Conservation (phyloP, 2,329 filamentous ascomycete genomes). For the Pestalotiopsis sp. region DNA sequence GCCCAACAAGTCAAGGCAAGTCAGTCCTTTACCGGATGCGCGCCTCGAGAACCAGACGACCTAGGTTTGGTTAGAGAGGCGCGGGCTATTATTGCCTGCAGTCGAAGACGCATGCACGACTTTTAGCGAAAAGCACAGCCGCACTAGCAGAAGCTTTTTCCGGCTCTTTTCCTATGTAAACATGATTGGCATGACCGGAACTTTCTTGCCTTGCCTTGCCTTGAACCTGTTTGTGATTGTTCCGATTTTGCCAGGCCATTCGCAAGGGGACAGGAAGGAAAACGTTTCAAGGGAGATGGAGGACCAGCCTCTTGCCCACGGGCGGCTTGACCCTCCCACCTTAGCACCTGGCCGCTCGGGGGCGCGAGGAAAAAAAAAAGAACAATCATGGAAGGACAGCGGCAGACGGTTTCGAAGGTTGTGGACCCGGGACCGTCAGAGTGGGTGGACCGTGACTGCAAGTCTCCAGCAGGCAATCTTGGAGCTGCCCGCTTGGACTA, state of each 20-base stretch:
- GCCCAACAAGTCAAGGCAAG: background rate
- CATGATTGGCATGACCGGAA: background rate
- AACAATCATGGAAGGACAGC: background rate
- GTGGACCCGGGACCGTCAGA: constrained; percentile 3
- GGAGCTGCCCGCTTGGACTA: constrained; percentile 1
- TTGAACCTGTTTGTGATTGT: background rate
- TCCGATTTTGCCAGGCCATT: background rate
- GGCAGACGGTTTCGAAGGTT: background rate
- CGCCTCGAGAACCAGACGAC: constrained; percentile 1
- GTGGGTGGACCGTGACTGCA: background rate
- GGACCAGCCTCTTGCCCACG: background rate
- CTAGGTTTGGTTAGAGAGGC: background rate
- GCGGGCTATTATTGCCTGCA: constrained; percentile 5
- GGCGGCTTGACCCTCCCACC: background rate
- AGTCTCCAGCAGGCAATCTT: background rate
- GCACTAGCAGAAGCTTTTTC: background rate
- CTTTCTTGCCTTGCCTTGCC: background rate
- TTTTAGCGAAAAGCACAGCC: background rate
- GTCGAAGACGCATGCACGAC: background rate
- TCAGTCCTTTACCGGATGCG: background rate
- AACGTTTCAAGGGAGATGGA: no score
- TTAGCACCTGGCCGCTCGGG: background rate
- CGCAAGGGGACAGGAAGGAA: no score
- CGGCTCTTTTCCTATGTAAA: background rate
- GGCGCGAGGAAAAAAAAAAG: background rate